Percentiles rank a stretch among this genome's conserved stretches.
phyloP scores from a whole-genome alignment of 2,329 filamentous ascomycete species.

The Escovopsis sp. region DNA sequence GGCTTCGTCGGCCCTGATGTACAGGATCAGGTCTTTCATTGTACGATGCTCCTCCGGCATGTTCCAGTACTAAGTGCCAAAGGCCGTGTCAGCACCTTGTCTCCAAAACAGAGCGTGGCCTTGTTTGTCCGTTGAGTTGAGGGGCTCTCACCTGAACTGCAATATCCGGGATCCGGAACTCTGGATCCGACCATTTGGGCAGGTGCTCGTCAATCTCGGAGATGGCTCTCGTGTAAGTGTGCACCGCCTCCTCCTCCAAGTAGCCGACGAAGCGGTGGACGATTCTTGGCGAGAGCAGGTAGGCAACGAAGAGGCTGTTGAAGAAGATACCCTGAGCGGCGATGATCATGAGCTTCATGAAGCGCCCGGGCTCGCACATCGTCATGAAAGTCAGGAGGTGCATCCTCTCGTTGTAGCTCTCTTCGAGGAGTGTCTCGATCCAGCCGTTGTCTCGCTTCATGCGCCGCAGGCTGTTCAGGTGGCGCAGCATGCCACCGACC shows the following conservation, averaged over 20 bases:
- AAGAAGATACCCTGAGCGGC: slow-evolving; percentile 93
- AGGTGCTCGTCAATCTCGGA: slow-evolving; percentile 68
- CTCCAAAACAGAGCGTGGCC: too few species aligned
- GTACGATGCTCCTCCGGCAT: slow-evolving; percentile 74
- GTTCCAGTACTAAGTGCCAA: slow-evolving; percentile 58
- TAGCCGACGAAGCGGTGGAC: slow-evolving; percentile 95
- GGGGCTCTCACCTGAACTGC: slow-evolving; percentile 43
- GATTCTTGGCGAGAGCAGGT: slow-evolving; percentile 73
- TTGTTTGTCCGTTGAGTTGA: background rate
- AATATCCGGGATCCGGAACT: slow-evolving; percentile 71
- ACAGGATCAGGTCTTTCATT: slow-evolving; percentile 77
- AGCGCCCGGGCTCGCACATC: slow-evolving; percentile 58
- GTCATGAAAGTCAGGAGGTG: slow-evolving; percentile 87
- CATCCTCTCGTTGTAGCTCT: slow-evolving; percentile 90
- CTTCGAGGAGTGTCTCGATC: slow-evolving; percentile 86
- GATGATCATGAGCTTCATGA: slow-evolving; percentile 87
- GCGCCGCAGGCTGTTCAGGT: slow-evolving; percentile 67
- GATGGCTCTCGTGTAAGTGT: slow-evolving; percentile 86
- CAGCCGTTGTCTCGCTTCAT: slow-evolving; percentile 92
- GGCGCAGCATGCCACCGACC: slow-evolving; percentile 88
- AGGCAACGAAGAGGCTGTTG: slow-evolving; percentile 81
- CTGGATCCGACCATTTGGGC: slow-evolving; percentile 59
- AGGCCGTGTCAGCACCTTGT: too few species aligned
- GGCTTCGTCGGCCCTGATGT: slow-evolving; percentile 80
- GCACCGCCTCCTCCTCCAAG: slow-evolving; percentile 90